Evolutionary conservation across 1,284 basidiomycete genomes (phyloP).

Genomic region (Kwoniella shivajii): DNA sequence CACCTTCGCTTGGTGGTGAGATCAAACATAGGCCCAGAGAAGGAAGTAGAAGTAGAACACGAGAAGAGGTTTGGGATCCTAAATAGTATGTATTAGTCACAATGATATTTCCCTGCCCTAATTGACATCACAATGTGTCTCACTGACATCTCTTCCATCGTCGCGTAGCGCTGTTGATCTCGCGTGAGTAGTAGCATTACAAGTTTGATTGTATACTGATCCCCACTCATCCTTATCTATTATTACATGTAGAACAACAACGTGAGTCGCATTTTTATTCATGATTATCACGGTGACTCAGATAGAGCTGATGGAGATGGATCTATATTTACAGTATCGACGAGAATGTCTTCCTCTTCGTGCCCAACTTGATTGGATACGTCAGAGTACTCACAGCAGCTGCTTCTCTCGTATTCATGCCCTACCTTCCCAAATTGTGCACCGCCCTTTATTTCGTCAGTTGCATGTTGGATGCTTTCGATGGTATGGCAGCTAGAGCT

Average conservation of each 20-base stretch:
- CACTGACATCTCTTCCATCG: neutral
- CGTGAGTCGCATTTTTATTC: constrained; percentile 26
- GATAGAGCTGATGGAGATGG: neutral
- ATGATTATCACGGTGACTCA: neutral
- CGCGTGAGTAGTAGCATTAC: constrained; percentile 36
- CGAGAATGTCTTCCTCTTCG: constrained; percentile 94
- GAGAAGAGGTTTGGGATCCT: constrained; percentile 52
- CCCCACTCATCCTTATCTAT: neutral
- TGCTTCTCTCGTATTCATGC: constrained; percentile 90
- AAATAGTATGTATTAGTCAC: constrained; percentile 49
- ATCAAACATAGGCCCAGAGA: constrained; percentile 29
- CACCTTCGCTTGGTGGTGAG: constrained; percentile 9
- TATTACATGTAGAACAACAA: constrained; percentile 35
- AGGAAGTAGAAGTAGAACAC: constrained; percentile 38
- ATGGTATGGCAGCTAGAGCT: constrained; percentile 89
- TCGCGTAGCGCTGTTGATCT: constrained; percentile 46
- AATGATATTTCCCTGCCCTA: too few species aligned
- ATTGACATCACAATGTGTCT: too few species aligned
- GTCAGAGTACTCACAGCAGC: constrained; percentile 87
- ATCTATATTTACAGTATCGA: constrained; percentile 28
- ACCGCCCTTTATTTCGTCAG: constrained; percentile 88
- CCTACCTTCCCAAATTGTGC: constrained; percentile 87
- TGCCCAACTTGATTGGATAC: constrained; percentile 97
- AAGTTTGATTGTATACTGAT: neutral
- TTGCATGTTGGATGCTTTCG: constrained; percentile 93